Evolutionary conservation across 176 grass and related monocot species (phyloP).

Genomic region (Juncus inflexus): DNA sequence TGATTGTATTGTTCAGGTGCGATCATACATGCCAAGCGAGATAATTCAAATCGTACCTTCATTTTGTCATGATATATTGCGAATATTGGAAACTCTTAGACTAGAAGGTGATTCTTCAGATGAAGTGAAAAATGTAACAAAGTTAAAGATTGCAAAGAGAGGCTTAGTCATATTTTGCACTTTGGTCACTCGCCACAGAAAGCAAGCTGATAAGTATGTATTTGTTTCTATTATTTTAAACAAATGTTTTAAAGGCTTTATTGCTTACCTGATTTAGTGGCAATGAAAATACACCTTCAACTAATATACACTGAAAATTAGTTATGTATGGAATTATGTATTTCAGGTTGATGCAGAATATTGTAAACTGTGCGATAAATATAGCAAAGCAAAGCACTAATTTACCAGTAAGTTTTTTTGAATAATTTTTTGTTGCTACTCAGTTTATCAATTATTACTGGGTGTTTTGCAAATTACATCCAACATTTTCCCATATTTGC

Average conservation of each 20-base stretch:
- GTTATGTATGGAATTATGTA: constrained; percentile 11
- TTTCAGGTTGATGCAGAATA: constrained; percentile 69
- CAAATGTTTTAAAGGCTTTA: not conserved
- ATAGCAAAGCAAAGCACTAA: constrained; percentile 73
- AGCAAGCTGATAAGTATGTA: constrained; percentile 72
- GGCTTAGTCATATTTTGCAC: constrained; percentile 73
- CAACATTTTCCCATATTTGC: too few species aligned
- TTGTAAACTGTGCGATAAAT: constrained; percentile 56
- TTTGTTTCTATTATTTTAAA: constrained; percentile 17
- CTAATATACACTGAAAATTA: not conserved
- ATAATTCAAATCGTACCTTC: constrained; percentile 61
- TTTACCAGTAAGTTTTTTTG: constrained; percentile 60
- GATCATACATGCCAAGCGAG: constrained; percentile 77
- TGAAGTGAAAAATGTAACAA: constrained; percentile 14
- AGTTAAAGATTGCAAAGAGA: constrained; percentile 85
- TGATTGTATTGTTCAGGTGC: constrained; percentile 46
- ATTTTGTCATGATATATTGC: constrained; percentile 71
- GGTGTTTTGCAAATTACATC: too few species aligned
- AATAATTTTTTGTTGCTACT: constrained; percentile 13
- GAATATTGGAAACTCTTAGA: constrained; percentile 59
- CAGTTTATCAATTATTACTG: too few species aligned
- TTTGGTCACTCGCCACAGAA: constrained; percentile 76
- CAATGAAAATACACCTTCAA: not conserved
- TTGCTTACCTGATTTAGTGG: not conserved
- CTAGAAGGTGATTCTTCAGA: constrained; percentile 46